Conservation (phyloP, 2,329 filamentous ascomycete genomes). For the Colletotrichum sp. region DNA sequence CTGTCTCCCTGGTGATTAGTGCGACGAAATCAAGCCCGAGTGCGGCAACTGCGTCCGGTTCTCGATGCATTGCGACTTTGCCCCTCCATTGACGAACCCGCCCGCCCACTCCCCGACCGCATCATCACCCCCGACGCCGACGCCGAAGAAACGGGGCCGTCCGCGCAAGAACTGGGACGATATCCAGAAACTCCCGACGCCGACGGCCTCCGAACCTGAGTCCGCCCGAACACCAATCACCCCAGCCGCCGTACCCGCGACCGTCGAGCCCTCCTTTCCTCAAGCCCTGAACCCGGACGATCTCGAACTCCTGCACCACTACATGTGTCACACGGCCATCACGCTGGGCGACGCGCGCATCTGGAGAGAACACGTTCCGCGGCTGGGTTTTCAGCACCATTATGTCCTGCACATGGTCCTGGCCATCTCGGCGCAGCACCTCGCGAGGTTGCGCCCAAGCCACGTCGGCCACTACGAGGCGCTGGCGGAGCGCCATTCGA, state of each 20-base stretch:
- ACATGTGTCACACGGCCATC: conserved; percentile 22
- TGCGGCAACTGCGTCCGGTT: conserved; percentile 22
- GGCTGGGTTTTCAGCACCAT: conserved; percentile 27
- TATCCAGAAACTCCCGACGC: neutral
- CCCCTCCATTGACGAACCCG: neutral
- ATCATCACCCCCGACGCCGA: neutral
- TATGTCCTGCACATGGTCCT: conserved; percentile 28
- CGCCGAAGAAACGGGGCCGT: conserved; percentile 15
- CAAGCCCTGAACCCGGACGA: conserved; percentile 23
- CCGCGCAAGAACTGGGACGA: conserved; percentile 21
- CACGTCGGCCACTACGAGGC: conserved; percentile 3
- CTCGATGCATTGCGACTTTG: conserved; percentile 23
- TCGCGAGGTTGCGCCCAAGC: conserved; percentile 13
- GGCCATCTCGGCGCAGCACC: conserved; percentile 26
- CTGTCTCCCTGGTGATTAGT: neutral
- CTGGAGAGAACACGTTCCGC: conserved; percentile 24
- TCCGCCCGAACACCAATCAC: neutral
- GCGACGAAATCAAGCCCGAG: conserved; percentile 23
- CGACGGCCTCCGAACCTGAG: neutral
- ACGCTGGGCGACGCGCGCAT: conserved; percentile 22
- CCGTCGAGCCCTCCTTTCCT: neutral
- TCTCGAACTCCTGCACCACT: conserved; percentile 30
- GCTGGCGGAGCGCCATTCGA: conserved; percentile 25
- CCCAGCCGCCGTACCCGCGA: neutral
- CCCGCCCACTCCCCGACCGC: neutral